Base-by-base conservation (phyloP, 768 basidiomycete genomes). In the Kwoniella sp. region DNA sequence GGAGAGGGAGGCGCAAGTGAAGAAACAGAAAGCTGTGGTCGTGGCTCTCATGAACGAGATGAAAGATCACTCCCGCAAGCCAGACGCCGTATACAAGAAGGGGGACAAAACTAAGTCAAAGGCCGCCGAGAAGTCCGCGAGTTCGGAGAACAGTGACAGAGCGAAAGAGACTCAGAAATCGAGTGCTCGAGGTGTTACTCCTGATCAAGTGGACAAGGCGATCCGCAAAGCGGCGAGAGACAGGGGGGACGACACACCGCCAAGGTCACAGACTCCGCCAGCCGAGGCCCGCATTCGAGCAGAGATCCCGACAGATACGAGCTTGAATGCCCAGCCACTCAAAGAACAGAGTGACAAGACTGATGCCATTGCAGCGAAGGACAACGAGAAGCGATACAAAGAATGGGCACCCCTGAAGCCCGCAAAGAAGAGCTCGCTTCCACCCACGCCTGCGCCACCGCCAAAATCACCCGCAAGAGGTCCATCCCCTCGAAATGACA, bases 121-220 rank as follows among this genome's bases (percentile, higher is more conserved):
- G 41, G 20, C 34, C 34, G 34, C 7, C 20, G 41, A 45, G 17
- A 20, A 17, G 15, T 11, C 8, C 41, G 41, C 41, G 41, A 20
- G 15, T 9, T 20, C 8, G 41, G 15, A 20, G 8, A 45, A 45
- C 11, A 17, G 41, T 11, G 17, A 45, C 4, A 45, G 8, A 30
- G 2, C 11, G 25, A 5, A 11, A 22, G 22, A 26, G 9, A 51
- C 20, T 2, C 29, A 25, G 17, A 53, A 53, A 22, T 22, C 51
- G 15, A 30, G 25, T 17, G 15, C 51, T 12, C 15, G 51, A 12
- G 23, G 25, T 2, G 25, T 53, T 4, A 53, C 51, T 12, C 51
- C 51, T 53, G 51, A 53, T 53, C 25, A 53, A 20, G 51, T 53
- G 4, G 51, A 25, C 29, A 25, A 30, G 23, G 51, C 51, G 22